Evolutionary conservation across 106 monocot species (phyloP).

Genomic region (Dendrobium chrysotoxum): DNA sequence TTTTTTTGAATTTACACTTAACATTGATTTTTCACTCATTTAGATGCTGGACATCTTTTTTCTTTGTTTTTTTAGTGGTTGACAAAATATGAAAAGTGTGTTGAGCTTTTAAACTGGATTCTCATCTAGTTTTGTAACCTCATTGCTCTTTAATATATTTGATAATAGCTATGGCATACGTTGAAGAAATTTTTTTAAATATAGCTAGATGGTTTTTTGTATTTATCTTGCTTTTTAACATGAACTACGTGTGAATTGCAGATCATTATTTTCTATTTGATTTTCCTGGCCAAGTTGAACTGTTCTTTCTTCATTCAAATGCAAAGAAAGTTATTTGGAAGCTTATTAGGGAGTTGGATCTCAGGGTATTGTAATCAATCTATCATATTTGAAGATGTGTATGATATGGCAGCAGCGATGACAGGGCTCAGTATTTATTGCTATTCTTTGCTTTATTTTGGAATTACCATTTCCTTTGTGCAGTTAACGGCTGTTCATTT

Average conservation of each 20-base stretch:
- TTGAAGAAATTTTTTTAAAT: neutral
- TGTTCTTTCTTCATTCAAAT: conserved; percentile 97
- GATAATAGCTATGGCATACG: neutral
- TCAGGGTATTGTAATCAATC: conserved; percentile 40
- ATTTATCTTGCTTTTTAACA: neutral
- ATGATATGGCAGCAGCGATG: neutral
- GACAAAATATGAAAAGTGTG: too few species aligned
- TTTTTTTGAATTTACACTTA: neutral
- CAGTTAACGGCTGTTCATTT: conserved; percentile 89
- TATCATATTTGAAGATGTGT: neutral
- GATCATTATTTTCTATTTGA: conserved; percentile 97
- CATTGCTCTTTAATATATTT: neutral
- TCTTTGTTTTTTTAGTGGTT: too few species aligned
- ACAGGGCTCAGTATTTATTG: neutral
- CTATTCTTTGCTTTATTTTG: neutral
- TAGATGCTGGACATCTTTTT: neutral
- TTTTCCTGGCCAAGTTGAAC: conserved; percentile 97
- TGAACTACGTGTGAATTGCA: conserved; percentile 20
- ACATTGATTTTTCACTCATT: neutral
- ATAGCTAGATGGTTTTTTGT: neutral
- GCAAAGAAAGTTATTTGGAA: conserved; percentile 69
- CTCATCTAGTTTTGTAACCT: neutral
- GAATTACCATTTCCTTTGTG: conserved; percentile 6
- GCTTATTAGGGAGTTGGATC: conserved; percentile 67
- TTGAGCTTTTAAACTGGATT: too few species aligned